Evolutionary conservation across 768 basidiomycete species (phyloP).

Genomic region (Leccinellum rugosiceps): DNA sequence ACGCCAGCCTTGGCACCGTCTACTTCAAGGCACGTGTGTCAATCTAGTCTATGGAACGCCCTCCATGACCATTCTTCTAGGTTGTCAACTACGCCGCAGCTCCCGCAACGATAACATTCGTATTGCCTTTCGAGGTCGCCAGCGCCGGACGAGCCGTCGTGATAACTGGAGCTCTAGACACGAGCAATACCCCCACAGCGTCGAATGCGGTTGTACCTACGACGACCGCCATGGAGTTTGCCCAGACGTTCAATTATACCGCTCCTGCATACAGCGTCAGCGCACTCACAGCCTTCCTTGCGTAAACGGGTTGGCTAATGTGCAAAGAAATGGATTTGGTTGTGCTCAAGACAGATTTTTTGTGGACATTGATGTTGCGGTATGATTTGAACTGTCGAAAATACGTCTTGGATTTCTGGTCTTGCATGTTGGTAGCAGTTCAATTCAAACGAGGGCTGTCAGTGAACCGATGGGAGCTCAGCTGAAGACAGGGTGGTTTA

Average conservation of each 20-base stretch:
- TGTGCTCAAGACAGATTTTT: background rate
- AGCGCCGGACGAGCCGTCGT: conserved; percentile 44
- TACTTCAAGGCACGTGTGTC: conserved; percentile 53
- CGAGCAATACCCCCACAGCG: conserved; percentile 53
- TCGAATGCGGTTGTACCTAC: conserved; percentile 48
- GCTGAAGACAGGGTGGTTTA: no score
- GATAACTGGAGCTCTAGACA: conserved; percentile 46
- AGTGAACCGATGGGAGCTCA: no score
- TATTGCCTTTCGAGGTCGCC: conserved; percentile 52
- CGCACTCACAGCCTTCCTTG: conserved; percentile 23
- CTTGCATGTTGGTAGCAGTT: conserved; percentile 72
- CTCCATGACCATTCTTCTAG: conserved; percentile 29
- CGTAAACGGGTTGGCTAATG: background rate
- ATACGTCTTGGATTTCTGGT: conserved; percentile 59
- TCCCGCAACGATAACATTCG: conserved; percentile 45
- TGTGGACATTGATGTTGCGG: conserved; percentile 15
- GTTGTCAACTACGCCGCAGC: conserved; percentile 49
- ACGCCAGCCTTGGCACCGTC: conserved; percentile 28
- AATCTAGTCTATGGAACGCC: background rate
- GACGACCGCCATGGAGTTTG: conserved; percentile 44
- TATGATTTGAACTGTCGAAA: conserved; percentile 29
- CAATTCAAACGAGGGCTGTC: conserved; percentile 77
- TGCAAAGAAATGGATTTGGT: background rate
- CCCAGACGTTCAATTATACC: conserved; percentile 51
- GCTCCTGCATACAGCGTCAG: conserved; percentile 48